phyloP scores from a whole-genome alignment of 192 early-diverging fungal genomes.

The Neocallimastix lanati region DNA sequence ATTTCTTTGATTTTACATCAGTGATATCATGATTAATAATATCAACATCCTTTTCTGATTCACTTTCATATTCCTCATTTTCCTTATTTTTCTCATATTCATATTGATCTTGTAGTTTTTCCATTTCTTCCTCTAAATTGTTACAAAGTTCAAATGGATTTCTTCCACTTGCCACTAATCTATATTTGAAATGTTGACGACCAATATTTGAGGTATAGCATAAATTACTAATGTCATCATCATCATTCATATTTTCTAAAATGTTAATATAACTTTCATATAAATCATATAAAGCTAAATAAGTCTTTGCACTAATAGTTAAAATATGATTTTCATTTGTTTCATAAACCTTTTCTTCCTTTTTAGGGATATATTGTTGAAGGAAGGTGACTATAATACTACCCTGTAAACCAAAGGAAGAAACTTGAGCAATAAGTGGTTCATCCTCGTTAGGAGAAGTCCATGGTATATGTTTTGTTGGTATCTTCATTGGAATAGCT shows the following conservation, averaged over 20 bases:
- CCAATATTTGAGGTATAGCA: background rate
- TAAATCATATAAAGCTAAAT: background rate
- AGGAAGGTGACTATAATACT: constrained; percentile 10
- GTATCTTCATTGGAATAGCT: constrained; percentile 5
- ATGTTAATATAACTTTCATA: background rate
- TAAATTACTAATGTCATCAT: background rate
- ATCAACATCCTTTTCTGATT: background rate
- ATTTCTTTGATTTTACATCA: background rate
- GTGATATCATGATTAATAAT: background rate
- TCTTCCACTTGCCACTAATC: background rate
- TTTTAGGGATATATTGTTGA: background rate
- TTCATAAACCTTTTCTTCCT: background rate
- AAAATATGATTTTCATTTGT: background rate
- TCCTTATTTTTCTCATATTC: too few relatives aligned
- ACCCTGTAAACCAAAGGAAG: constrained; percentile 11
- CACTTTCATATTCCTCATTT: background rate
- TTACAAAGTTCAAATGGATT: background rate
- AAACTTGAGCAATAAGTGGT: constrained; percentile 7
- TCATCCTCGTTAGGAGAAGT: background rate
- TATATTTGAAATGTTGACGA: background rate
- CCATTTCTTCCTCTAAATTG: background rate
- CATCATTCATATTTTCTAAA: background rate
- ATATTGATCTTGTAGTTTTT: background rate
- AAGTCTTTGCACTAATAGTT: background rate
- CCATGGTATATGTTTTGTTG: constrained; percentile 6